Evolutionary conservation across 176 grass and related monocot species (phyloP).

Genomic region (barley (Hordeum vulgare)): DNA sequence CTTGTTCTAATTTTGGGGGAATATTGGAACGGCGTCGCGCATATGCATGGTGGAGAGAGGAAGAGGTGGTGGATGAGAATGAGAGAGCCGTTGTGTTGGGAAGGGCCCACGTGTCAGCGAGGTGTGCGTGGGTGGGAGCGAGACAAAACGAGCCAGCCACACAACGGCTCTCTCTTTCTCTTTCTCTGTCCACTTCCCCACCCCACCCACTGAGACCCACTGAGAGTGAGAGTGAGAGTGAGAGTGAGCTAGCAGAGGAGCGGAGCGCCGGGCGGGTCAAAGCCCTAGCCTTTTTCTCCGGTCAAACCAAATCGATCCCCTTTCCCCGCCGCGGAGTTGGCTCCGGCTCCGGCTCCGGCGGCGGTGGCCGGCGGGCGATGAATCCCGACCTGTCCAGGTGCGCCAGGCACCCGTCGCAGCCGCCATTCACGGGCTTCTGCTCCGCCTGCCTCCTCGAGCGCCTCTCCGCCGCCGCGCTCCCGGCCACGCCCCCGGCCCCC

Average conservation of each 20-base stretch:
- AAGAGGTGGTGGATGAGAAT: not conserved
- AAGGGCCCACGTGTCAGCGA: not conserved
- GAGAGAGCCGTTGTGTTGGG: not conserved
- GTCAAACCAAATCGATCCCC: not conserved
- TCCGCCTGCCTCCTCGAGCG: slow-evolving; percentile 57
- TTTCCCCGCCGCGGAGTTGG: not conserved
- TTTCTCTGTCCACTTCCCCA: not conserved
- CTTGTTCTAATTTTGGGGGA: no score
- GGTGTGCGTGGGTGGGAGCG: not conserved
- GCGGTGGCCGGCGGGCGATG: not conserved
- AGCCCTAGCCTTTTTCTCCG: not conserved
- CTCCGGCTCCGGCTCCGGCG: not conserved
- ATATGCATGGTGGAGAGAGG: no score
- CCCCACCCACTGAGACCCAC: no score
- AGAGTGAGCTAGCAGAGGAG: not conserved
- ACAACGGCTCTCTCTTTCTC: not conserved
- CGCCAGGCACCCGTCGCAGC: slow-evolving; percentile 37
- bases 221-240: no score
- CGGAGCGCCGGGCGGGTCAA: not conserved
- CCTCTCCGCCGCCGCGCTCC: slow-evolving; percentile 22
- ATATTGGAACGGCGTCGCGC: no score
- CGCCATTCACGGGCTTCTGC: slow-evolving; percentile 57
- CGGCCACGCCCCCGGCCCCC: not conserved
- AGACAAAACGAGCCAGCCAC: not conserved
- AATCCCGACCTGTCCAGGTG: slow-evolving; percentile 21